phyloP scores from a whole-genome alignment of 2,329 filamentous ascomycete species.

The Pezicula neosporulosa region DNA sequence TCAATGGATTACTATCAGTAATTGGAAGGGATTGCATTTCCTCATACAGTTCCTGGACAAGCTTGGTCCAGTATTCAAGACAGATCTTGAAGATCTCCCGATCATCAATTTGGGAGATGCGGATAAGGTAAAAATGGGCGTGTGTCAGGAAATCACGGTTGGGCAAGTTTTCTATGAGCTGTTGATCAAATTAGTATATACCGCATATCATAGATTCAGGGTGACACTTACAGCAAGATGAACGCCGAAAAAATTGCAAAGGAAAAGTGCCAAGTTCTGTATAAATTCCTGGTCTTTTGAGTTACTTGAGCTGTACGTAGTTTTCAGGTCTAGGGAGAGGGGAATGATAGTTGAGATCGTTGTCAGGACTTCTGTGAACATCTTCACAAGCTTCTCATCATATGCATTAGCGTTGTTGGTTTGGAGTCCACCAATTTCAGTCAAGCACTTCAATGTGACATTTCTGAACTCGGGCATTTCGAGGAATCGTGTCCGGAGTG shows the following conservation, averaged over 20 bases:
- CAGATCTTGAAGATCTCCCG: constrained; percentile 99
- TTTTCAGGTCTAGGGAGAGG: constrained; percentile 82
- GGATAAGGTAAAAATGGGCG: constrained; percentile 95
- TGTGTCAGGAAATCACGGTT: constrained; percentile 94
- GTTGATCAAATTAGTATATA: constrained; percentile 17
- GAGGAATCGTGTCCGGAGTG: constrained; percentile 85
- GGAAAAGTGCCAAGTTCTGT: constrained; percentile 90
- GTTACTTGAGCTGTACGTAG: constrained; percentile 88
- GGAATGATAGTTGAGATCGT: constrained; percentile 94
- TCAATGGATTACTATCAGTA: constrained; percentile 85
- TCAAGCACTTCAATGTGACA: constrained; percentile 92
- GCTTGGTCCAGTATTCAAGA: constrained; percentile 97
- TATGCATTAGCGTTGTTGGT: constrained; percentile 75
- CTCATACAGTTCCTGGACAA: constrained; percentile 96
- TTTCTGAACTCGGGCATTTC: constrained; percentile 95
- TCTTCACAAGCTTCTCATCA: constrained; percentile 92
- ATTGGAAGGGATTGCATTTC: constrained; percentile 97
- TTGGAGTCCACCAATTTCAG: constrained; percentile 92
- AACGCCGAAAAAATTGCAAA: constrained; percentile 95
- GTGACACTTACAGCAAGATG: constrained; percentile 68
- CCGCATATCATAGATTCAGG: background rate
- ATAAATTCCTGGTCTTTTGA: constrained; percentile 95
- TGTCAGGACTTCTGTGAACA: constrained; percentile 96
- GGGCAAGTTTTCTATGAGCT: constrained; percentile 92
- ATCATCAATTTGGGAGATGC: constrained; percentile 98